A percentile compares a stretch with the other conserved stretches of the same genome.
phyloP scores from a whole-genome alignment of 2,329 filamentous ascomycete species.

The Dactylellina cionopaga region DNA sequence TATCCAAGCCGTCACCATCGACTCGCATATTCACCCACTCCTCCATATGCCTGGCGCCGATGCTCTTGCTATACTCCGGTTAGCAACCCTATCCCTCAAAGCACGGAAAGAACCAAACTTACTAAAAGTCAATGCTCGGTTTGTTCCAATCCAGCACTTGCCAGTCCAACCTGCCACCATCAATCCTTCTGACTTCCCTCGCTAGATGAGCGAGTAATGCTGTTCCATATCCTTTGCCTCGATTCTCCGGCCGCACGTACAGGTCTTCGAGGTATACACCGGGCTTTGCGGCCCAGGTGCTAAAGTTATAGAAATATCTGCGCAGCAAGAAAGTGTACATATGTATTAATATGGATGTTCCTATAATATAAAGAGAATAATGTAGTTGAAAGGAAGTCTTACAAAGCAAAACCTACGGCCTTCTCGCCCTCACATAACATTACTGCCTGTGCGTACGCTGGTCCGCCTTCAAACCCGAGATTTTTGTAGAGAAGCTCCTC shows the following conservation, averaged over 20 bases:
- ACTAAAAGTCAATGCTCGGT: constrained; percentile 87
- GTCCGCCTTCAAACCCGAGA: constrained; percentile 76
- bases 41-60: constrained; percentile 73
- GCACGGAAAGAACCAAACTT: background rate
- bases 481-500: constrained; percentile 76
- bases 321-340: constrained; percentile 75
- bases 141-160: constrained; percentile 92
- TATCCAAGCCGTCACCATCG: constrained; percentile 72
- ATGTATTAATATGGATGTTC: constrained; percentile 30
- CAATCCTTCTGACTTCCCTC: constrained; percentile 77
- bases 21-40: constrained; percentile 82
- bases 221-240: constrained; percentile 83
- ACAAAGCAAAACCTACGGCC: constrained; percentile 55
- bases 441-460: constrained; percentile 59
- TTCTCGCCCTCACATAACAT: constrained; percentile 54
- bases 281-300: constrained; percentile 85
- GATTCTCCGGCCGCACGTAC: constrained; percentile 77
- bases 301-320: constrained; percentile 94
- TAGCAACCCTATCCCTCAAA: background rate
- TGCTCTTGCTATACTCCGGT: constrained; percentile 62
- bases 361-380: constrained; percentile 46
- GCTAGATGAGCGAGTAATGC: constrained; percentile 78
- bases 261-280: constrained; percentile 95
- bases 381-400: constrained; percentile 10
- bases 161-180: constrained; percentile 85